Conservation (phyloP, 169 alveolate genomes). For the Plasmodium knowlesi region DNA sequence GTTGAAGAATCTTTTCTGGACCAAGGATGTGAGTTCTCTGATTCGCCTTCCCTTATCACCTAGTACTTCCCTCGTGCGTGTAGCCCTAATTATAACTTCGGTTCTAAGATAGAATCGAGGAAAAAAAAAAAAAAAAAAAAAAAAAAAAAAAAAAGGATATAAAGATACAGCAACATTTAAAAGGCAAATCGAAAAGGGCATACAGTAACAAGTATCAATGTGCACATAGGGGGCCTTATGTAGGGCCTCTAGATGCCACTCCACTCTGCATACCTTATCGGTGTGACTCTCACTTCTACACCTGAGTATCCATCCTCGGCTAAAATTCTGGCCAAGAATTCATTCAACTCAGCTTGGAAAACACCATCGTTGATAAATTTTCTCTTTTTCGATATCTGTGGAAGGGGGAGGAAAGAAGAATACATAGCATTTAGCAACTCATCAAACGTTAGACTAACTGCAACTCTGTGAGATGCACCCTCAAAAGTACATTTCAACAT, state of each 20-base stretch:
- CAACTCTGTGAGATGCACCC: background rate
- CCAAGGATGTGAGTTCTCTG: conserved; percentile 97
- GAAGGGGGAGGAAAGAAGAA: background rate
- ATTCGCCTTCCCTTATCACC: conserved; percentile 98
- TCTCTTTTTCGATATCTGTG: conserved; percentile 92
- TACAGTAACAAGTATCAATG: background rate
- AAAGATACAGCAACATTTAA: background rate
- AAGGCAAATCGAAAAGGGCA: background rate
- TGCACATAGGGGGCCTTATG: background rate
- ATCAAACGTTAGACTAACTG: background rate
- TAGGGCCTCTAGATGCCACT: background rate
- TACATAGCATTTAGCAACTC: background rate
- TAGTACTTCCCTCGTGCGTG: conserved; percentile 97
- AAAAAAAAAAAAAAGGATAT: conserved; percentile 47
- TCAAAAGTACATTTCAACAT: background rate
- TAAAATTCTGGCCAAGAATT: conserved; percentile 96
- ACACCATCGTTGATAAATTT: conserved; percentile 99
- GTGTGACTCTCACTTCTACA: conserved; percentile 96
- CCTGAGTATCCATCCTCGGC: conserved; percentile 99
- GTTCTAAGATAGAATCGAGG: conserved; percentile 88
- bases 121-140: conserved; percentile 45
- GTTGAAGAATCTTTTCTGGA: conserved; percentile 97
- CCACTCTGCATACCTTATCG: conserved; percentile 80
- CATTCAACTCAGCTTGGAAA: conserved; percentile 99
- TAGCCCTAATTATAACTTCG: conserved; percentile 97